A percentile compares a stretch with the other conserved stretches of the same genome.
These are phyloP conservation scores for Saitozyma sp. DNA, from an alignment of 768 basidiomycete genomes.

Conservation along the genomic window DNA sequence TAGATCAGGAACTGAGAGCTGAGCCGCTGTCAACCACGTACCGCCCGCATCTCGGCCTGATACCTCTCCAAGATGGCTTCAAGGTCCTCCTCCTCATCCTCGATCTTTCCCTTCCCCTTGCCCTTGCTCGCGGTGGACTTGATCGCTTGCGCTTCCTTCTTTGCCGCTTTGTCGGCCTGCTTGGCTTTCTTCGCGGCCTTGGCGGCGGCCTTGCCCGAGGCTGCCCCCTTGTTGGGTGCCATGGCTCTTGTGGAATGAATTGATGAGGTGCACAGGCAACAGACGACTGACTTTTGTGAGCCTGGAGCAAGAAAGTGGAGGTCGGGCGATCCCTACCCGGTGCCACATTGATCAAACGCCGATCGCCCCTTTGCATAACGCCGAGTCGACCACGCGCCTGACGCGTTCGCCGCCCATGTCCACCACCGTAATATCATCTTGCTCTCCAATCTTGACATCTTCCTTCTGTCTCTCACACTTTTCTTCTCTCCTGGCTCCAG, in stretches of 20 bases:
- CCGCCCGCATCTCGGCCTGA: slow-evolving; percentile 7
- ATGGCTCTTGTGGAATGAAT: background rate
- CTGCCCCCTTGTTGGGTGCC: slow-evolving; percentile 11
- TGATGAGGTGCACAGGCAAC: too few species aligned
- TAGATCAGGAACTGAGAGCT: slow-evolving; percentile 48
- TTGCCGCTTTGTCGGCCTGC: slow-evolving; percentile 20
- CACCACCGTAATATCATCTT: too few species aligned
- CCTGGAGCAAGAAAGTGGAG: too few species aligned
- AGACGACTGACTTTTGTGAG: too few species aligned
- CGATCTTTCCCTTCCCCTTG: slow-evolving; percentile 19
- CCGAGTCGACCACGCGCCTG: too few species aligned
- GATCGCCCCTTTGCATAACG: too few species aligned
- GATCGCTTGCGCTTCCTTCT: slow-evolving; percentile 12
- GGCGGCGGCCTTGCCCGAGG: slow-evolving; percentile 11
- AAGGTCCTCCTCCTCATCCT: slow-evolving; percentile 54
- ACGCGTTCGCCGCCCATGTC: too few species aligned
- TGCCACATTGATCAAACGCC: too few species aligned
- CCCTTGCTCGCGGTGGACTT: slow-evolving; percentile 16
- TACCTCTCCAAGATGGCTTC: slow-evolving; percentile 75
- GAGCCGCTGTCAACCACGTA: background rate
- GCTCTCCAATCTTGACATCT: too few species aligned
- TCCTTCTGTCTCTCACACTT: too few species aligned
- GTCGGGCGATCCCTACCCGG: too few species aligned
- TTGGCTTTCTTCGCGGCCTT: slow-evolving; percentile 27
- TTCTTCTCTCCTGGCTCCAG: too few species aligned